Conservation (phyloP, 2,329 filamentous ascomycete species). For the Paraphaeosphaeria minitans region DNA sequence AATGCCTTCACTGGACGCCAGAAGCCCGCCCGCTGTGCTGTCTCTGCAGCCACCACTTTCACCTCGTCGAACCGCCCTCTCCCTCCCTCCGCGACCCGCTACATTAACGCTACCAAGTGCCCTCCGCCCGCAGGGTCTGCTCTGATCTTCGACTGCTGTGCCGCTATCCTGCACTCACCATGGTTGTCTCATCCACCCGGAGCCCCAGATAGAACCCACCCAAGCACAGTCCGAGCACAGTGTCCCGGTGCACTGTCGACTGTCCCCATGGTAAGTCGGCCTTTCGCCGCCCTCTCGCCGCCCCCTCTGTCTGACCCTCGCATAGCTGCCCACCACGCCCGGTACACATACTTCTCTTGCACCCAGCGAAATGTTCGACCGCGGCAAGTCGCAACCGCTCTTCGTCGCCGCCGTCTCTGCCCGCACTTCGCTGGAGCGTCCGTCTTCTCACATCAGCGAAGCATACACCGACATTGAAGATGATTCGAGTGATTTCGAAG, state of each 20-base stretch:
- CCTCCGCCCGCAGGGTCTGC: constrained; percentile 49
- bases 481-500: constrained; percentile 49
- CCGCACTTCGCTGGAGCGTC: constrained; percentile 57
- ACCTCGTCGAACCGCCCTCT: constrained; percentile 39
- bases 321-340: constrained; percentile 53
- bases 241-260: constrained; percentile 26
- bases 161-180: constrained; percentile 39
- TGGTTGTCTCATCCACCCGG: constrained; percentile 31
- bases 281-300: constrained; percentile 12
- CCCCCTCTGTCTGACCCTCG: constrained; percentile 26
- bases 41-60: constrained; percentile 39
- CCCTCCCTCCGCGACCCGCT: constrained; percentile 41
- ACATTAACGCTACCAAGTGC: constrained; percentile 52
- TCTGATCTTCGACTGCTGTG: constrained; percentile 42
- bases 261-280: constrained; percentile 44
- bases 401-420: constrained; percentile 55
- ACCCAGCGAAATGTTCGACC: constrained; percentile 55
- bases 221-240: constrained; percentile 19
- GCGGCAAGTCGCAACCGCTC: constrained; percentile 59
- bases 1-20: constrained; percentile 35
- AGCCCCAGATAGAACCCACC: constrained; percentile 29
- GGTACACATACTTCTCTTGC: constrained; percentile 52
- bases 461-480: constrained; percentile 80
- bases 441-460: constrained; percentile 74
- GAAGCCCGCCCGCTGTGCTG: constrained; percentile 38